Evolutionary conservation across 768 basidiomycete genomes (phyloP), one percentile per base, ranked within the genome.

Genomic region (Agrocybe pediades): DNA sequence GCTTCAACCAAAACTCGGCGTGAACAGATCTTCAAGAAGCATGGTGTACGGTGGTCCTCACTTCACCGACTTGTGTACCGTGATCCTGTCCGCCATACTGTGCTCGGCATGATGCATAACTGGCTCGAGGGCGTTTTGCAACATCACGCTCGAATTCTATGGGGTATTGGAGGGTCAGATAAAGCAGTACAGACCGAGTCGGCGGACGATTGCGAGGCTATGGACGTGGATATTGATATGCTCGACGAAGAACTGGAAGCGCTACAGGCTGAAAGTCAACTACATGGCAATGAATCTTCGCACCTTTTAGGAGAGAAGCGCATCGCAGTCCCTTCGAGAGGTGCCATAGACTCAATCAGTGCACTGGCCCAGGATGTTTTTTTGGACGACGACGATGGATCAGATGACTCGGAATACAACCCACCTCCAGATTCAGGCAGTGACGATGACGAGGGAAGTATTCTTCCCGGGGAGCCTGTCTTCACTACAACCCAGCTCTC

Each of bases 21-120:
- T 11, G 43, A 59, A 17, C n/a, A 30, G 25, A 33, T 63, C 7
- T 46, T 59, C 29, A 29, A 44, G 21, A 27, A 49, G 9, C 20
- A 57, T 42, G 65, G 65, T 24, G 62, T 67, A 9, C 58, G 62
- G 0, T 65, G 59, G 58, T 60, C 65, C 7, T 51, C 64, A 3
- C 43, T 67, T 13, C 56, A 63, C 26, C 42, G 30, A 4, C 55
- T 67, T 9, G 25, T 41, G 5, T 67, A 67, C 46, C 49, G 59
- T 20, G 63, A 67, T 55, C 59, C 62, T 33, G 63, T 67, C 17
- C 24, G 41, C 2, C 63, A 67, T 41, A 62, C 61, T 2, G 20
- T 65, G 4, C 59, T 67, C 29, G 65, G 65, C 3, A 16, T 59
- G 1, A 62, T 67, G 63, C 65, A 67, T 33, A 67, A 65, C 53